These are phyloP conservation scores for Solanum arcanum DNA, from an alignment of 257 asterid species.

Conservation along the genomic window DNA sequence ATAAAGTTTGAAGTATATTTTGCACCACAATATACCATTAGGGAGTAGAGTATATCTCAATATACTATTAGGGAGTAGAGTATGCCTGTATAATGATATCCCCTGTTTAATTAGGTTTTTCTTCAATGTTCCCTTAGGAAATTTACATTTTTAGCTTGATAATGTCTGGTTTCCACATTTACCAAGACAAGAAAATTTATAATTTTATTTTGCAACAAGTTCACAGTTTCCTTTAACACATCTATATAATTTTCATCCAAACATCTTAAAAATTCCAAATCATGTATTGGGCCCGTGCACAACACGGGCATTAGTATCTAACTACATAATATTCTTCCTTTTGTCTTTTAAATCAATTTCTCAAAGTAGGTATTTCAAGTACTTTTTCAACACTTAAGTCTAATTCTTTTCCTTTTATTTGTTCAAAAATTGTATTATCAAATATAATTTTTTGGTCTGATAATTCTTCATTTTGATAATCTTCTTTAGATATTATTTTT, in stretches of 20 bases:
- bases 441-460: too few relatives aligned
- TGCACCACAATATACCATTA: neutral
- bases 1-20: neutral
- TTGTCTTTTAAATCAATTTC: too few relatives aligned
- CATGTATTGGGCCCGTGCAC: too few relatives aligned
- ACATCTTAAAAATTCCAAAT: neutral
- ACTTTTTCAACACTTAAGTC: too few relatives aligned
- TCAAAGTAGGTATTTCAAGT: too few relatives aligned
- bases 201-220: neutral
- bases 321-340: too few relatives aligned
- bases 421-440: too few relatives aligned
- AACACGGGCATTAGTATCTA: too few relatives aligned
- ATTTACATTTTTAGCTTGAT: neutral
- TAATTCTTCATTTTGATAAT: too few relatives aligned
- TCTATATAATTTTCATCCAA: neutral
- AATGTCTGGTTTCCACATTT: neutral
- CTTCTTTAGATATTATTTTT: too few relatives aligned
- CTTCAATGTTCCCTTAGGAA: neutral
- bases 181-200: neutral
- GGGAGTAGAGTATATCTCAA: neutral
- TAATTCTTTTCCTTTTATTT: too few relatives aligned
- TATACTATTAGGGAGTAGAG: neutral
- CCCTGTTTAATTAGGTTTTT: neutral
- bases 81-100: neutral
- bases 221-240: neutral